Evolutionary conservation across 2,329 filamentous ascomycete genomes (phyloP), one percentile per base, ranked within the genome.

Genomic region (Coleophoma crateriformis): DNA sequence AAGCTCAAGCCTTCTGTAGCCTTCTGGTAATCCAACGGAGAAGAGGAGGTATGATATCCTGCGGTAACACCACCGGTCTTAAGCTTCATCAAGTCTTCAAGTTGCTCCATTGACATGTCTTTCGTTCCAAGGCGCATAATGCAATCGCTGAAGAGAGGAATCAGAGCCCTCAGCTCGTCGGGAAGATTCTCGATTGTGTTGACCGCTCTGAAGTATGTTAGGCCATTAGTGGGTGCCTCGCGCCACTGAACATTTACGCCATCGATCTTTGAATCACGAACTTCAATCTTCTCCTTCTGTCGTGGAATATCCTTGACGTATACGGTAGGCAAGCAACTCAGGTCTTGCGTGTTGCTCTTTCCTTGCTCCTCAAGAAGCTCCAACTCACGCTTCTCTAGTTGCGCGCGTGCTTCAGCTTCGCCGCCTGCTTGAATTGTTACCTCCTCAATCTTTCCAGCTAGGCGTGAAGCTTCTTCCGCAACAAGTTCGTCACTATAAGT

Each of bases 191-290:
- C 78, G 48, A 97, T 75, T 0, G 81, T 77, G 64, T 95, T 90
- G 66, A 97, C 81, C 3, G 90, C 90, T 51, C 91, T 85, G 73
- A 99, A 96, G 66, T 99, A 99, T 1, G 92, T 97, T 51, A 99
- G 72, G 0, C 94, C 94, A 61, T 99, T 99, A 0, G 94, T 99
- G 2, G 90, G 88, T 7, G 91, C 90, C 67, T 95, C 89, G 46
- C 87, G 85, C 90, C 91, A 96, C 61, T 96, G 88, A 4, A 94
- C 81, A 42, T 85, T 82, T 38, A 86, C 79, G 35, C 79, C 77
- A 39, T 81, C 78, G 10, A 87, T 66, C 11, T 73, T 71, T n/a
- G 87, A 81, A 54, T 92, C 88, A 48, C 79, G 78, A 38, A 84
- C 61, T 3, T 71, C 62, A 0, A 77, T 67, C 0, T 70, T 68